Conservation (phyloP, 257 asterid species). For the Scutellaria baicalensis region DNA sequence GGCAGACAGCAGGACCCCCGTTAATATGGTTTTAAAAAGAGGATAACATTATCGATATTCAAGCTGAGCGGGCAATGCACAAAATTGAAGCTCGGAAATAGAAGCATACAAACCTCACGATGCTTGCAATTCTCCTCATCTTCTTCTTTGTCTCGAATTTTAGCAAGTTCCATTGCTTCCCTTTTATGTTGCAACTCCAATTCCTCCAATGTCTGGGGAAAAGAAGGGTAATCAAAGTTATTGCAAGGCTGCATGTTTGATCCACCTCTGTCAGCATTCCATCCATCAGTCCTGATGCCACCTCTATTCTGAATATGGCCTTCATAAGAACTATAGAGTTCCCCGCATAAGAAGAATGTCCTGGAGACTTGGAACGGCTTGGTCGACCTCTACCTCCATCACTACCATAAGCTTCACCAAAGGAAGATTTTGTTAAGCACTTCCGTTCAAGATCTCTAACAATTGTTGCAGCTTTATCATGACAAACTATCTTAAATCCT, state of each 20-base stretch:
- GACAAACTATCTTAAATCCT: slow-evolving; percentile 59
- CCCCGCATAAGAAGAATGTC: slow-evolving; percentile 37
- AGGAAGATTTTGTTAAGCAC: slow-evolving; percentile 87
- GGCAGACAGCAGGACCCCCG: not conserved
- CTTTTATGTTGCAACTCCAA: slow-evolving; percentile 61
- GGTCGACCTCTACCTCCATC: slow-evolving; percentile 88
- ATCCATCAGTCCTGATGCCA: slow-evolving; percentile 55
- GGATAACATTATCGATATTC: not conserved
- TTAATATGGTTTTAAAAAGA: not conserved
- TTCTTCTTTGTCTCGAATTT: slow-evolving; percentile 88
- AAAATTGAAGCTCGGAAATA: not conserved
- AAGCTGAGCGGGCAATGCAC: slow-evolving; percentile 1
- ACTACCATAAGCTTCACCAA: slow-evolving; percentile 95
- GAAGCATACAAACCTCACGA: slow-evolving; percentile 63
- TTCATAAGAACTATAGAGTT: slow-evolving; percentile 55
- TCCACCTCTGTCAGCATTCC: slow-evolving; percentile 61
- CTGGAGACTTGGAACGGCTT: slow-evolving; percentile 86
- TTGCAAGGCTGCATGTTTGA: slow-evolving; percentile 43
- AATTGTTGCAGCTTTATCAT: slow-evolving; percentile 85
- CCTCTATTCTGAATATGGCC: slow-evolving; percentile 63
- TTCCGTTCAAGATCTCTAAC: slow-evolving; percentile 62
- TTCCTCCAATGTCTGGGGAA: slow-evolving; percentile 68
- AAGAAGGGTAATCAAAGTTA: slow-evolving; percentile 44
- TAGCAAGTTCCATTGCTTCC: slow-evolving; percentile 85
- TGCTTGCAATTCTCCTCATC: slow-evolving; percentile 85